Base-by-base conservation (phyloP, 495 filamentous ascomycete species). In the Achaetomiella virescens region DNA sequence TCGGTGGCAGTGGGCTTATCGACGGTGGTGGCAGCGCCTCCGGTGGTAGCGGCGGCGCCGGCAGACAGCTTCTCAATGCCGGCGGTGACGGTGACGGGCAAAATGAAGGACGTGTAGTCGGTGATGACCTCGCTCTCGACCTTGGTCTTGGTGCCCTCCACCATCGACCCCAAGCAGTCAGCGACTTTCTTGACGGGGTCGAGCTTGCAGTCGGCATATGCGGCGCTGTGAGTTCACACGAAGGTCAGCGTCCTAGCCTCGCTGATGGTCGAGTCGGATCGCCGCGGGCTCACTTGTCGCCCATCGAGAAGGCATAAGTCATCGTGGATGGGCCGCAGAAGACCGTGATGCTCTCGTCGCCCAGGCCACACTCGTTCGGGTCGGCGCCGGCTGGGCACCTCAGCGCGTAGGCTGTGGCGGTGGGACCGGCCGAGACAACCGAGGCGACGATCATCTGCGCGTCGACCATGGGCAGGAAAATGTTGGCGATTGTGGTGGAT, bases 331-430 rank as follows among this genome's bases (percentile, higher is more conserved):
- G 59, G 2, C 66, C 74, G 6, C 67, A 59, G 42, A 68, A 62
- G 4, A 74, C 18, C 14, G 59, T 67, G 18, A 74, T 10, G 24
- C 70, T n/a, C n/a, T n/a, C 11, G 61, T 59, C 21, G 58, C 22
- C 50, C 53, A 61, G 24, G 57, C 44, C 44, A 40, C 59, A 60
- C 6, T 59, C 49, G 12, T 35, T 49, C 18, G n/a, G 0, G 47
- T 64, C 57, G 0, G 66, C 67, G n/a, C 68, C 70, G 2, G 66
- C 41, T 0, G 72, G 69, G 58, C 76, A 80, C 20, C 60, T 61
- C 56, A 78, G 55, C 47, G 57, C 62, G 53, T 73, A 78, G 2
- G 71, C 72, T 0, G 75, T 76, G 4, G 70, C 70, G 27, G 68
- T 61, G 22, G 71, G 57, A 33, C 60, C 61, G 62, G 73, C 71